Percentiles rank a stretch among this genome's conserved stretches.
Evolutionary conservation across 345 rosid genomes (phyloP).

Genomic region (Syzygium oleosum): DNA sequence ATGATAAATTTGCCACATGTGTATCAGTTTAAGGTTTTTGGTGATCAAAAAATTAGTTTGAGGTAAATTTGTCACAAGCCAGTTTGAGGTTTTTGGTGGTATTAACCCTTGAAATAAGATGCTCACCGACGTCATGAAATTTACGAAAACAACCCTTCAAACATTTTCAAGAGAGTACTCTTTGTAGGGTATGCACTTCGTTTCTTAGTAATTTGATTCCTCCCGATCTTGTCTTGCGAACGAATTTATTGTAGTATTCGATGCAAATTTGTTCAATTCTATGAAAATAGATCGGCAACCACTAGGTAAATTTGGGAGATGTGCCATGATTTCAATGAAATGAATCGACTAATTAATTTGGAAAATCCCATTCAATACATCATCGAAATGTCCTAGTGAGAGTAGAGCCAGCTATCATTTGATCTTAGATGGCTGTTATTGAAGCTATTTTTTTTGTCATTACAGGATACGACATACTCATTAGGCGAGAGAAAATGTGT

Average conservation of each 20-base stretch:
- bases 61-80: too few species aligned
- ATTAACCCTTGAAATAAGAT: not conserved
- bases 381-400: not conserved
- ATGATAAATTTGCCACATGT: too few species aligned
- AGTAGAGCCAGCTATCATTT: not conserved
- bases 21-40: too few species aligned
- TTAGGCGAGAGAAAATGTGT: not conserved
- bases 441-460: not conserved
- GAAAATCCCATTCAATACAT: not conserved
- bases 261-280: not conserved
- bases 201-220: not conserved
- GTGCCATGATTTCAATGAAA: not conserved
- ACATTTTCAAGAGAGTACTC: not conserved
- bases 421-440: not conserved
- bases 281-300: not conserved
- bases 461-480: not conserved
- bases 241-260: not conserved
- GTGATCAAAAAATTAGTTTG: too few species aligned
- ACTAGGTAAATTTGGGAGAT: not conserved
- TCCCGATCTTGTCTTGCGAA: not conserved
- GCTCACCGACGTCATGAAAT: not conserved
- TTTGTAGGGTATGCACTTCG: not conserved
- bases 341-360: not conserved
- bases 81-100: too few species aligned
- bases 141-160: not conserved